These are phyloP conservation scores for Geum urbanum DNA, from an alignment of 306 rosid genomes.

Conservation along the genomic window DNA sequence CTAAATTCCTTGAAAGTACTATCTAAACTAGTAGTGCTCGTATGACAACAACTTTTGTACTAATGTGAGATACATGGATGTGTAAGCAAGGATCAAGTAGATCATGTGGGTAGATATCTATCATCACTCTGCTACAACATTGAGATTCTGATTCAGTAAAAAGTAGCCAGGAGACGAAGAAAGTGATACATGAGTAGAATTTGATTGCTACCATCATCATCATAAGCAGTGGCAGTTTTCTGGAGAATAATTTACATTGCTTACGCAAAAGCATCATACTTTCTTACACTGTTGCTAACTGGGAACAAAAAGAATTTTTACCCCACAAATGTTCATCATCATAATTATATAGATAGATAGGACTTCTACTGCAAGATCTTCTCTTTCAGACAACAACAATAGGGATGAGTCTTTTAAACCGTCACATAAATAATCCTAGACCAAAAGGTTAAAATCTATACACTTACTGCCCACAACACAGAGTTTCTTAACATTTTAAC, in stretches of 20 bases:
- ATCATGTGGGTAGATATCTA: background rate
- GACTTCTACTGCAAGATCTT: conserved; percentile 9
- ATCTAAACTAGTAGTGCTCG: background rate
- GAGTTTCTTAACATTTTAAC: background rate
- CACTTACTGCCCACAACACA: conserved; percentile 25
- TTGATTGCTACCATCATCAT: background rate
- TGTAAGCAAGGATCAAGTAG: background rate
- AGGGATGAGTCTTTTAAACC: conserved; percentile 14
- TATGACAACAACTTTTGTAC: background rate
- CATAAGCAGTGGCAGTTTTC: background rate
- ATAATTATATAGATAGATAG: background rate
- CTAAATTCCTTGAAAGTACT: background rate
- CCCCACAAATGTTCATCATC: conserved; percentile 18
- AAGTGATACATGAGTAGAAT: background rate
- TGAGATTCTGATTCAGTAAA: conserved; percentile 1
- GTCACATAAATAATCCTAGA: conserved; percentile 15
- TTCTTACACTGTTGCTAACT: conserved; percentile 14
- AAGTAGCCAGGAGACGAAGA: background rate
- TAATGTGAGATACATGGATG: background rate
- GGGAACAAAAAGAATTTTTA: conserved; percentile 17
- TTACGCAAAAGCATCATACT: background rate
- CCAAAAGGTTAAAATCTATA: conserved; percentile 21
- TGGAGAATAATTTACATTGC: background rate
- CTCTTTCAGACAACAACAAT: conserved; percentile 19
- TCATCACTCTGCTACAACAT: background rate